Evolutionary conservation across 176 grass and related monocot species (phyloP).

Genomic region (Oryza officinalis): DNA sequence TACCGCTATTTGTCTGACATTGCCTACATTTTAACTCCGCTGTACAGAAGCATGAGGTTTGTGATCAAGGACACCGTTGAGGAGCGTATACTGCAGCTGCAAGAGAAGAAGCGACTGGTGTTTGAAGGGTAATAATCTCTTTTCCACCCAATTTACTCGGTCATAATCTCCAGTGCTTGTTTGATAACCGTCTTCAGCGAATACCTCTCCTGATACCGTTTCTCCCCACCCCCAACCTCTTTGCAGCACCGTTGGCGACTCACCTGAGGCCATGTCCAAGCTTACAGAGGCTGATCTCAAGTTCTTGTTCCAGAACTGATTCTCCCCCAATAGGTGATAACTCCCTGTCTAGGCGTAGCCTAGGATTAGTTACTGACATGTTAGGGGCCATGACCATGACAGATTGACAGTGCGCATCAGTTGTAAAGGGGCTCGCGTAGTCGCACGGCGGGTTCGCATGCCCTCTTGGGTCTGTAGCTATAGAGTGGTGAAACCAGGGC

Average conservation of each 20-base stretch:
- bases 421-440: background rate
- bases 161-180: background rate
- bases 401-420: background rate
- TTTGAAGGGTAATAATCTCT: slow-evolving; percentile 74
- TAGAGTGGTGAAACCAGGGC: too few relatives aligned
- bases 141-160: background rate
- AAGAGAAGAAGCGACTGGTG: slow-evolving; percentile 89
- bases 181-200: background rate
- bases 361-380: background rate
- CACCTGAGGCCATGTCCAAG: slow-evolving; percentile 75
- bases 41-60: slow-evolving; percentile 74
- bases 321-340: background rate
- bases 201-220: slow-evolving; percentile 15
- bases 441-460: background rate
- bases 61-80: slow-evolving; percentile 76
- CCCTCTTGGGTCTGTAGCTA: background rate
- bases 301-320: slow-evolving; percentile 76
- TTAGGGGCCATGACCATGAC: background rate
- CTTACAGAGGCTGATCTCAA: slow-evolving; percentile 71
- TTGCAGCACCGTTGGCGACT: slow-evolving; percentile 70
- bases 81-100: slow-evolving; percentile 83
- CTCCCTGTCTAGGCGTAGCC: background rate
- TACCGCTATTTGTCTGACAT: background rate
- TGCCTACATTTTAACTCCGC: background rate
- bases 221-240: background rate